Evolutionary conservation across 352 stramenopile species (phyloP).

Genomic region (Phytopythium montanum): DNA sequence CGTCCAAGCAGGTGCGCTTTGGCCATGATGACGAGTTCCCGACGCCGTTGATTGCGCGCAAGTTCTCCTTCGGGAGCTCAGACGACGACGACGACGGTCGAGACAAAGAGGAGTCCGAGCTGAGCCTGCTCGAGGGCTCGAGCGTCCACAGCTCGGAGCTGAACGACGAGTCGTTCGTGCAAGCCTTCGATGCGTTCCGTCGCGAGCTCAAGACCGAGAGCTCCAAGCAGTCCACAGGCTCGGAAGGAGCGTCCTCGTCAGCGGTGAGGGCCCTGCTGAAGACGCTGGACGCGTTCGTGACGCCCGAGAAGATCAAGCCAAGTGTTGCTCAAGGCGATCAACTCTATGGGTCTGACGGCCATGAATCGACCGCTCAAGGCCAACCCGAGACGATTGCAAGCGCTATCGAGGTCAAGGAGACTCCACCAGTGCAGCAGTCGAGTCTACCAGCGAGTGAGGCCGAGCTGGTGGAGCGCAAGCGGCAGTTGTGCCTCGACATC

Average conservation of each 20-base stretch:
- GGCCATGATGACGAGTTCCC: slow-evolving; percentile 36
- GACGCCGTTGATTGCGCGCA: slow-evolving; percentile 53
- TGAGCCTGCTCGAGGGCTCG: slow-evolving; percentile 53
- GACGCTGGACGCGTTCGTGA: slow-evolving; percentile 1
- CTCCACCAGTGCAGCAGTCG: not conserved
- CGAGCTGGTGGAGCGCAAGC: slow-evolving; percentile 27
- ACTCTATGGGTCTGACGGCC: not conserved
- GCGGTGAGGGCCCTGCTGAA: slow-evolving; percentile 23
- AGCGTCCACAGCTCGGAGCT: slow-evolving; percentile 50
- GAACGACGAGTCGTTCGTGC: slow-evolving; percentile 51
- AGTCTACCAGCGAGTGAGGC: not conserved
- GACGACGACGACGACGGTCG: slow-evolving; percentile 40
- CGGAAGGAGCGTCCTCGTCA: not conserved
- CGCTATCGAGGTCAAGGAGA: not conserved
- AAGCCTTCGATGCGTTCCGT: slow-evolving; percentile 45
- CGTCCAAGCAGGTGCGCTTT: slow-evolving; percentile 57
- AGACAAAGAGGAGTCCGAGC: slow-evolving; percentile 11
- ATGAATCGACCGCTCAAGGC: not conserved
- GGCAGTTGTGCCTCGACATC: slow-evolving; percentile 53
- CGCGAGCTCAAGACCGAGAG: slow-evolving; percentile 21
- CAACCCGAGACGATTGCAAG: not conserved
- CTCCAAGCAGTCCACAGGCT: not conserved
- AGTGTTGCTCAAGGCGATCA: not conserved
- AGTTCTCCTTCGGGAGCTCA: slow-evolving; percentile 60
- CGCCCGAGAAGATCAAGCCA: slow-evolving; percentile 3